Conservation (phyloP, 2,329 filamentous ascomycete species). For the Colletotrichum agaves region DNA sequence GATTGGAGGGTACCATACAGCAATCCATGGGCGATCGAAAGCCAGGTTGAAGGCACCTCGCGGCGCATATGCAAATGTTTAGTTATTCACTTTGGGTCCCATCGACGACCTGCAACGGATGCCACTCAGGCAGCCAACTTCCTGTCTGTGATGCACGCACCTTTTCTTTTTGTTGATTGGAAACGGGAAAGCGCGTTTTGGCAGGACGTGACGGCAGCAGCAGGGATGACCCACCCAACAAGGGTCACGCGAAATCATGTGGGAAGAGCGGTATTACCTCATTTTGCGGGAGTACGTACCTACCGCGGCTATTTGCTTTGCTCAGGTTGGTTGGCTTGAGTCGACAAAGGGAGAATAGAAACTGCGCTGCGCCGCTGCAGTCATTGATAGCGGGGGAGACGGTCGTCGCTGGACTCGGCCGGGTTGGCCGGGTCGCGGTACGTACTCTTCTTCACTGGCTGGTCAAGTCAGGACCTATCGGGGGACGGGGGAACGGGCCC, state of each 20-base stretch:
- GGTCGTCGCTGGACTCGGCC: constrained; percentile 27
- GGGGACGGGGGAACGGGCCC: background rate
- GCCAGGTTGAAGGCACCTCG: background rate
- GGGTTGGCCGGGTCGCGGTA: constrained; percentile 28
- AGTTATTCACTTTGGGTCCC: background rate
- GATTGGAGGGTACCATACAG: background rate
- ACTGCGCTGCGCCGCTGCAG: background rate
- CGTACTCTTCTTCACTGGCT: constrained; percentile 29
- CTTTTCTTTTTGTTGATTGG: background rate
- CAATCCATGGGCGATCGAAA: constrained; percentile 14
- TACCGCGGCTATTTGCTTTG: background rate
- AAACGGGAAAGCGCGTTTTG: constrained; percentile 32
- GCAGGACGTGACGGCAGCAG: constrained; percentile 24
- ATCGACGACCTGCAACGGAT: constrained; percentile 6
- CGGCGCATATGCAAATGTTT: background rate
- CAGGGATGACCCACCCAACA: constrained; percentile 29
- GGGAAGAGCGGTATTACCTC: constrained; percentile 25
- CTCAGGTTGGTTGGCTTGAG: background rate
- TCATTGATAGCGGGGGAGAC: background rate
- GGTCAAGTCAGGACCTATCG: constrained; percentile 12
- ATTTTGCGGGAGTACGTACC: constrained; percentile 17
- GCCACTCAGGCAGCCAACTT: constrained; percentile 19
- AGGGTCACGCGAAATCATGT: constrained; percentile 36
- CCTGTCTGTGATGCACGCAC: constrained; percentile 19
- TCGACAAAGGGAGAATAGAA: constrained; percentile 16